Percentiles rank a stretch among this genome's conserved stretches.
phyloP scores from a whole-genome alignment of 1,139 yeast genomes.

The Torulaspora globosa region DNA sequence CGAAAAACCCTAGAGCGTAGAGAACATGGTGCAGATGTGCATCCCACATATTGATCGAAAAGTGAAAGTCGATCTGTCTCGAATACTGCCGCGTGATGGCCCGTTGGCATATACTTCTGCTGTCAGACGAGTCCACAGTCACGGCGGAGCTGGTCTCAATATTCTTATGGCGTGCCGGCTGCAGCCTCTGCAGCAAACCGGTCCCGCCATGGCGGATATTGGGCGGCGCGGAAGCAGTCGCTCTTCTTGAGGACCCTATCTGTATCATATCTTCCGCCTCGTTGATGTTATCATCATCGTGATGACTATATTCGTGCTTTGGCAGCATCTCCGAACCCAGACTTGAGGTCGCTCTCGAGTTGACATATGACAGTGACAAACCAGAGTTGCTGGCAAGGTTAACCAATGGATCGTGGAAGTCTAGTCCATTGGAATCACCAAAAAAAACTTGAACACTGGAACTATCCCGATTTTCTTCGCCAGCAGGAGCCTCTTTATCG shows the following conservation, averaged over 20 bases:
- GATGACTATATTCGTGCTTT: neutral
- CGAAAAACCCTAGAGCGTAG: constrained; percentile 40
- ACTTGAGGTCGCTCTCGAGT: constrained; percentile 5
- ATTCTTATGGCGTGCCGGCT: constrained; percentile 8
- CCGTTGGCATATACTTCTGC: constrained; percentile 17
- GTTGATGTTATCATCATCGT: neutral
- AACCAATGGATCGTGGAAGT: constrained; percentile 14
- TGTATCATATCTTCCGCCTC: constrained; percentile 6
- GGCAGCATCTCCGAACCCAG: neutral
- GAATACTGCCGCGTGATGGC: constrained; percentile 22
- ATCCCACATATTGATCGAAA: constrained; percentile 21
- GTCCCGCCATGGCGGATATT: neutral
- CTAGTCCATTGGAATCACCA: constrained; percentile 4
- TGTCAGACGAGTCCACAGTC: constrained; percentile 8
- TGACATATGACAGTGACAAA: constrained; percentile 4
- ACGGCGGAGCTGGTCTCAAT: constrained; percentile 2
- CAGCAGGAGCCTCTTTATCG: constrained; percentile 1
- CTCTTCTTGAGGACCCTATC: constrained; percentile 2
- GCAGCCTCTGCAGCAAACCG: constrained; percentile 2
- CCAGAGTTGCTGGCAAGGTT: constrained; percentile 16
- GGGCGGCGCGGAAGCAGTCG: neutral
- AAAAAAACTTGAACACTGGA: constrained; percentile 4
- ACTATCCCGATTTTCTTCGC: constrained; percentile 1
- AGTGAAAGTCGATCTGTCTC: constrained; percentile 15
- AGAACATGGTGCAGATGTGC: constrained; percentile 33